Evolutionary conservation across 805 yeast genomes (phyloP), one percentile per base, ranked within the genome.

Genomic region (Torulaspora indica): DNA sequence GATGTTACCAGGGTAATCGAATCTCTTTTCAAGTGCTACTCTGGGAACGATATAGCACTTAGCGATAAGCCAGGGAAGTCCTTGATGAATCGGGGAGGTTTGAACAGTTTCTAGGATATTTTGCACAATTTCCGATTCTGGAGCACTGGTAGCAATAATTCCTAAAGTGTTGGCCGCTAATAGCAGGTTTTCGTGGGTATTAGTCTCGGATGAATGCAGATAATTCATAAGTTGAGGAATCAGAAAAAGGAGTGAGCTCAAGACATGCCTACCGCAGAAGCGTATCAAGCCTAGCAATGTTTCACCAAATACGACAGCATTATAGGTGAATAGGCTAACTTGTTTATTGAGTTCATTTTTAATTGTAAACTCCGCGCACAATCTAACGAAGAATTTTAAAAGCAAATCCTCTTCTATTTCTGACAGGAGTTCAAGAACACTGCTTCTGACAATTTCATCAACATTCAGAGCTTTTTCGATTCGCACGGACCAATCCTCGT

Each of bases 401-500:
- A 61, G 62, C 60, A 62, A 52, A 1, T 43, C 38, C 13, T 45
- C 53, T 6, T 47, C 33, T 17, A 59, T 57, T 42, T 54, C 27
- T 1, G 44, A 36, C 8, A 72, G 46, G 7, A 43, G 15, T 3
- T 30, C 23, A 10, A 20, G 25, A 24, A 41, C 43, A 4, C 56
- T 15, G 5, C 18, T 6, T 5, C 35, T 10, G 1, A 84, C 85
- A 2, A 54, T 57, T 0, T 70, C 70, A 56, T 88, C 95, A 33
- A 75, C 65, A 32, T 78, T 82, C 8, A 85, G 40, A 0, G 91
- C 85, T 46, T 78, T 85, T 8, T 82, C 87, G 20, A 85, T 54
- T 55, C 91, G 72, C 0, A 76, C 65, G 3, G 70, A 67, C 95
- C 95, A 88, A 40, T 83, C 82, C 49, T 82, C 83, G 58, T 88